These are phyloP conservation scores for Ascosphaera aggregata DNA, from an alignment of 2,329 filamentous ascomycete genomes.

Conservation along the genomic window DNA sequence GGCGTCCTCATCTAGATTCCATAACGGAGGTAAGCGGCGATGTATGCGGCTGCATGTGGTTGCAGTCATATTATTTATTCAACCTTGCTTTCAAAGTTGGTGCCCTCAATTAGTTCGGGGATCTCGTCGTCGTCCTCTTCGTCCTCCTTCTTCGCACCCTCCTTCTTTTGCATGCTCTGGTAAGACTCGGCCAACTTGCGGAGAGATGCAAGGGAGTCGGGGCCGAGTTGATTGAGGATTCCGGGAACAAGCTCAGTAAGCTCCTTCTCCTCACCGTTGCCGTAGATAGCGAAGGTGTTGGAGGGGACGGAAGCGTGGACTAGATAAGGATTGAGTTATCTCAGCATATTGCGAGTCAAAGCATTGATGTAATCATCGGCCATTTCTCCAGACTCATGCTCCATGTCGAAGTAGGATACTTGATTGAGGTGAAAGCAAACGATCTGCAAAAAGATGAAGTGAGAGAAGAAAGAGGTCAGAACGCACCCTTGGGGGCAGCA, in stretches of 20 bases:
- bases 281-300: conserved; percentile 99
- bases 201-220: conserved; percentile 90
- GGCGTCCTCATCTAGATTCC: background rate
- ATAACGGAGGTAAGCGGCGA: background rate
- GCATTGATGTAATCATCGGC: too few species aligned
- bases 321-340: conserved; percentile 18
- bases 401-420: background rate
- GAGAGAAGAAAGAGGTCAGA: background rate
- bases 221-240: conserved; percentile 98
- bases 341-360: background rate
- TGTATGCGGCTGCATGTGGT: background rate
- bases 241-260: conserved; percentile 97
- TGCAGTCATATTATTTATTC: conserved; percentile 41
- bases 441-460: conserved; percentile 1
- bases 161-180: conserved; percentile 95
- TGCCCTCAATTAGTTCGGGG: conserved; percentile 84
- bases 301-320: conserved; percentile 91
- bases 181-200: conserved; percentile 98
- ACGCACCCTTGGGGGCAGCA: conserved; percentile 82
- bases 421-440: background rate
- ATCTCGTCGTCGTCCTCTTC: conserved; percentile 66
- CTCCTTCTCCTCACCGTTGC: conserved; percentile 97
- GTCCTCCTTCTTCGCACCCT: conserved; percentile 48
- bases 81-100: conserved; percentile 97
- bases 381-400: too few species aligned